Evolutionary conservation across 495 filamentous ascomycete species (phyloP), one percentile per base, ranked within the genome.

Genomic region (Pyrenula aspistea): DNA sequence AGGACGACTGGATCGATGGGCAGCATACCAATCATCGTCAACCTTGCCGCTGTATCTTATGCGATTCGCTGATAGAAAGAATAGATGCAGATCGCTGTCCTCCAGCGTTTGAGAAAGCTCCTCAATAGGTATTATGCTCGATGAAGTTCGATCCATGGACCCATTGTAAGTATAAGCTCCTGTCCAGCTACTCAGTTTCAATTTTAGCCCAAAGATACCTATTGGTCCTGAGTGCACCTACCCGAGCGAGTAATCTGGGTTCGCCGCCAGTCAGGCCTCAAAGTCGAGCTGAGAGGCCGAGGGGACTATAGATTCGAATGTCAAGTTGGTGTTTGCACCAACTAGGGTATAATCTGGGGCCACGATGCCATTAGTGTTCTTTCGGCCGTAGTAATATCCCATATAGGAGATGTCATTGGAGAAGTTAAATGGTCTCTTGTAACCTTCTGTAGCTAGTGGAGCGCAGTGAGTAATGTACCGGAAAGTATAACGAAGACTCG

Each of bases 381-480:
- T 10, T 10, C 22, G 3, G 15, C 53, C 53, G 25, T 58, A 63
- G 3, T 48, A 36, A 50, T 62, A 57, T n/a, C 21, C 20, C 8
- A 59, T 60, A 53, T 54, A 53, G 2, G 55, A 24, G 2, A 50
- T n/a, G 24, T 54, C 47, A 10, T 55, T 31, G 8, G 25, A 57
- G 8, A 22, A 25, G 22, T 60, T 57, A n/a, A 19, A 12, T 19
- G 48, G 2, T 25, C 24, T 47, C 10, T 24, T 60, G 31, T 60
- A 59, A 12, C 58, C 60, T 15, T 60, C 53, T 0, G 63, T 65
- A 3, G 53, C 55, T 22, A 65, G 25, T 8, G 63, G 63, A 25
- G 61, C 58, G 51, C 61, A 65, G n/a, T 59, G 61, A 12, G 57
- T 24, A 12, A 59, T 49, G 0, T 49, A 12, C 19, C 60, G 36